Percentiles rank a stretch among this genome's conserved stretches.
Evolutionary conservation across 164 flowering plant genomes (phyloP).

Genomic region (Platanus orientalis): DNA sequence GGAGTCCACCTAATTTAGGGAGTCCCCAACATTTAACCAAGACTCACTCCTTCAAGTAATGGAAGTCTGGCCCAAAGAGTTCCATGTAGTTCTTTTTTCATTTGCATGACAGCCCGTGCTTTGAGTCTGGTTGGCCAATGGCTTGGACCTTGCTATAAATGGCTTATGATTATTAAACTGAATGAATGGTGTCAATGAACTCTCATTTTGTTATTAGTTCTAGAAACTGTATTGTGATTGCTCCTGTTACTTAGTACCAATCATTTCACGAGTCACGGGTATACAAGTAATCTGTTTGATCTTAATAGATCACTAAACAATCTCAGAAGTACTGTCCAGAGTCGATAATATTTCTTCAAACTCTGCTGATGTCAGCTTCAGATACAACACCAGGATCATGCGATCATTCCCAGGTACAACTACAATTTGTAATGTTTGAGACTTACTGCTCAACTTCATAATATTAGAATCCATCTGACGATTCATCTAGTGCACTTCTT

Average conservation of each 20-base stretch:
- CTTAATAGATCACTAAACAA: conserved; percentile 59
- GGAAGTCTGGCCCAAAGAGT: too few species aligned
- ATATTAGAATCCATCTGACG: too few species aligned
- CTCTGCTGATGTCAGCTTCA: conserved; percentile 55
- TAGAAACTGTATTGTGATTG: not conserved
- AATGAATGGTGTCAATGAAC: not conserved
- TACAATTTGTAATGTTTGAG: not conserved
- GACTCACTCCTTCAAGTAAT: too few species aligned
- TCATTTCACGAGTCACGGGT: not conserved
- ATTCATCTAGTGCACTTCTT: too few species aligned
- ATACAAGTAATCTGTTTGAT: not conserved
- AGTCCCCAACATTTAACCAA: too few species aligned
- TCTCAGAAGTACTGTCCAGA: conserved; percentile 87
- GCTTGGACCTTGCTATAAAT: too few species aligned
- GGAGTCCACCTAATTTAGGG: too few species aligned
- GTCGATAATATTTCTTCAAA: conserved; percentile 59
- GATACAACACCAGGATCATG: conserved; percentile 24
- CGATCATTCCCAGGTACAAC: conserved; percentile 45
- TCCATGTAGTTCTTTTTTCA: too few species aligned
- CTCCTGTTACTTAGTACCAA: not conserved
- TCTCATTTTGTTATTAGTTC: too few species aligned
- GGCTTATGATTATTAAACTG: not conserved
- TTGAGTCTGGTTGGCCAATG: too few species aligned
- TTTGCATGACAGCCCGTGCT: too few species aligned
- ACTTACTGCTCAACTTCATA: not conserved